A percentile compares a stretch with the other conserved stretches of the same genome.
phyloP scores from a whole-genome alignment of 1,284 basidiomycete genomes.

The Grifola frondosa region DNA sequence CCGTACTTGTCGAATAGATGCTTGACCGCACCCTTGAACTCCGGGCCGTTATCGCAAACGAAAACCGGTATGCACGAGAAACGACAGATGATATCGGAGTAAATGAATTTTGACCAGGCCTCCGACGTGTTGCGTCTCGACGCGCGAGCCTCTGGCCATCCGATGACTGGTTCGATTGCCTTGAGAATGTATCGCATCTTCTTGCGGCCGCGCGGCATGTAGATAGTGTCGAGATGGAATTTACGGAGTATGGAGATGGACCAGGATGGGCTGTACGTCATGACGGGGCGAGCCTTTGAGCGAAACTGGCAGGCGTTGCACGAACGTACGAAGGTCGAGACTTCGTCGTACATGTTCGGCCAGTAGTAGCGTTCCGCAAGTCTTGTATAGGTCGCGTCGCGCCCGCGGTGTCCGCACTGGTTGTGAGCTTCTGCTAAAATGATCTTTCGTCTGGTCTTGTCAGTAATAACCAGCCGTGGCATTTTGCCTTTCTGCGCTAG shows the following conservation, averaged over 20 bases:
- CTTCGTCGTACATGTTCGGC: slow-evolving; percentile 33
- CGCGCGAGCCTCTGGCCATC: slow-evolving; percentile 30
- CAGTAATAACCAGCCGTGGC: slow-evolving; percentile 9
- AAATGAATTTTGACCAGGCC: slow-evolving; percentile 31
- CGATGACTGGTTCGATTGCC: slow-evolving; percentile 21
- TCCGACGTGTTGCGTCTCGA: slow-evolving; percentile 14
- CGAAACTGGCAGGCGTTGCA: slow-evolving; percentile 34
- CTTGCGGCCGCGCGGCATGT: slow-evolving; percentile 27
- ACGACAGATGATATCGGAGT: slow-evolving; percentile 29
- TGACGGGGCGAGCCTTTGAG: neutral
- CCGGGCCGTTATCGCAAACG: slow-evolving; percentile 29
- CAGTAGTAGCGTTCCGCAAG: slow-evolving; percentile 30
- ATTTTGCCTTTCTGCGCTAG: neutral
- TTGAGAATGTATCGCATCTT: slow-evolving; percentile 29
- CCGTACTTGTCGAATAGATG: slow-evolving; percentile 24
- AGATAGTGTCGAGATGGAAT: slow-evolving; percentile 28
- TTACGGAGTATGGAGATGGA: slow-evolving; percentile 4
- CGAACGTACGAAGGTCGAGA: slow-evolving; percentile 31
- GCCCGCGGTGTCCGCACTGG: slow-evolving; percentile 29
- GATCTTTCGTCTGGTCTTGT: slow-evolving; percentile 6
- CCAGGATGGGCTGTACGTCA: neutral
- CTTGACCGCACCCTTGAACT: slow-evolving; percentile 29
- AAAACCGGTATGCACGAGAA: slow-evolving; percentile 27
- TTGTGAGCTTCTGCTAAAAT: slow-evolving; percentile 23
- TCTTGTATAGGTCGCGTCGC: slow-evolving; percentile 26